Base-by-base conservation (phyloP, 805 yeast species). In the Yarrowia sp. region DNA sequence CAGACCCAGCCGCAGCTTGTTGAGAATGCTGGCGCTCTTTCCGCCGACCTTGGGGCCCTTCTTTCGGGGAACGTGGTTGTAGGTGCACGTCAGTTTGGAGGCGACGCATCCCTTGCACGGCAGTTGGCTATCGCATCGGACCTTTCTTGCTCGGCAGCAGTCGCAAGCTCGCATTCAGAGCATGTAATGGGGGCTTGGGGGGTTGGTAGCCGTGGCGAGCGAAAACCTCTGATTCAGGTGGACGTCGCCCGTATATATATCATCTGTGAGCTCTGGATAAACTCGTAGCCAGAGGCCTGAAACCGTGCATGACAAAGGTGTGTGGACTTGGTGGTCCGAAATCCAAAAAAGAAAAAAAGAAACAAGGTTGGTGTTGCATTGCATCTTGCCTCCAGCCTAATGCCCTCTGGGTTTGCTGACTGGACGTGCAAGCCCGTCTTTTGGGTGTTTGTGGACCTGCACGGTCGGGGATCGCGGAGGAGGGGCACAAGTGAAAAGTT, bases 111-210 rank as follows among this genome's bases (percentile, higher is more conserved):
- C 58, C 16, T 51, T 33, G 18, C 58, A 51, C 42, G 58, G 58
- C 58, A 51, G 58, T 24, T 51, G 41, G 58, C 58, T 35, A 35
- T 51, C 32, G 58, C 58, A 51, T 51, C 24, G 33, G 42, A 51
- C 58, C 58, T 51, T 51, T 33, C 58, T 38, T 6, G 58, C 42
- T 33, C 58, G 58, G 36, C 58, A 51, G n/a, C 58, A 51, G 42
- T 51, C 58, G 32, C 58, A 51, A 32, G 58, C 42, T 51, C 58
- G 29, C 58, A 51, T 51, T 51, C 58, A 51, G 39, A 47, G 58
- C 58, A 51, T 51, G 32, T 31, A 39, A 27, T 42, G 29, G 55
- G 29, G 29, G 29, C 29, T 27, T 10, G 24, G 22, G 22, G 2
- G 12, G 21, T 14, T 32, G 38, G 38, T 33, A 7, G 38, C 6